A percentile compares a stretch with the other conserved stretches of the same genome.
Conservation (phyloP, 2,329 filamentous ascomycete genomes). For the Colletotrichum tofieldiae region DNA sequence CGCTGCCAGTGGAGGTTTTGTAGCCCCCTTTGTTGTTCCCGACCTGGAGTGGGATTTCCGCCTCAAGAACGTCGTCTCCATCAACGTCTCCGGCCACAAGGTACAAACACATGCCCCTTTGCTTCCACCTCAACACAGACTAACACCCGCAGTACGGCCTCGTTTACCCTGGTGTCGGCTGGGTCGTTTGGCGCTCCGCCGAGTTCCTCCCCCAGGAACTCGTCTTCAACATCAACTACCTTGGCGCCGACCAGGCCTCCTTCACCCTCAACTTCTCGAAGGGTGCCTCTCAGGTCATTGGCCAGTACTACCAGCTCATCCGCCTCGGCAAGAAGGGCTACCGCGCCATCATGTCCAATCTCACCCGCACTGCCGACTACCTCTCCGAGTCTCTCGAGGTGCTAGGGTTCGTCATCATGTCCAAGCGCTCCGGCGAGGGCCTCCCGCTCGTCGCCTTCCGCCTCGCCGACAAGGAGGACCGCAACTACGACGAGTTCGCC, state of each 20-base stretch:
- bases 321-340: constrained; percentile 94
- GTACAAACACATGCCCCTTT: constrained; percentile 46
- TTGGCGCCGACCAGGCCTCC: constrained; percentile 93
- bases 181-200: constrained; percentile 90
- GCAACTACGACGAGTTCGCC: constrained; percentile 81
- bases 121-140: neutral
- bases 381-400: constrained; percentile 80
- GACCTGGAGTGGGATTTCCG: constrained; percentile 93
- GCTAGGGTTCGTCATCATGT: constrained; percentile 91
- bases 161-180: constrained; percentile 93
- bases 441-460: constrained; percentile 94
- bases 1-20: constrained; percentile 92
- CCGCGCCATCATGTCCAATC: constrained; percentile 92
- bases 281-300: constrained; percentile 93
- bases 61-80: constrained; percentile 88
- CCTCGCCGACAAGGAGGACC: constrained; percentile 62
- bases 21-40: constrained; percentile 90
- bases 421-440: constrained; percentile 81
- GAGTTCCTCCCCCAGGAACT: constrained; percentile 91
- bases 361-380: constrained; percentile 92
- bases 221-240: constrained; percentile 99
- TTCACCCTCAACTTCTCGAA: constrained; percentile 99
- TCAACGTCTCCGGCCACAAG: constrained; percentile 96
- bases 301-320: constrained; percentile 98
- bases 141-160: constrained; percentile 64